phyloP scores from a whole-genome alignment of 2,329 filamentous ascomycete genomes.

The Hymenotorrendiella dingleyae region DNA sequence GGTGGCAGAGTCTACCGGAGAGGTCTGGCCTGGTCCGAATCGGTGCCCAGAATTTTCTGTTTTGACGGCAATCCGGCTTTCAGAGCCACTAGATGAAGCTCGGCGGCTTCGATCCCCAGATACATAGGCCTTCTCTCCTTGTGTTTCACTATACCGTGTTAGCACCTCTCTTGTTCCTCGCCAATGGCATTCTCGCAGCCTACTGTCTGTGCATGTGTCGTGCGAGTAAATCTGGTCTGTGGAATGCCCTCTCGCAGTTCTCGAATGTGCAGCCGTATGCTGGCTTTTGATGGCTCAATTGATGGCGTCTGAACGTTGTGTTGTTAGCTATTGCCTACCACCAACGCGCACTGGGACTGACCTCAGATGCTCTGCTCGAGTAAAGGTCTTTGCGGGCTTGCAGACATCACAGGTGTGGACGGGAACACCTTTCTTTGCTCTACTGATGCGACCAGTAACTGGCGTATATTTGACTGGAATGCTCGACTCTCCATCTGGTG shows the following conservation, averaged over 20 bases:
- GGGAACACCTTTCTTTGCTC: constrained; percentile 31
- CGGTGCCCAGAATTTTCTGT: constrained; percentile 14
- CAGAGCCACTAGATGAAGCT: constrained; percentile 25
- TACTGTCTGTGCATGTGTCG: constrained; percentile 50
- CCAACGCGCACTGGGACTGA: constrained; percentile 26
- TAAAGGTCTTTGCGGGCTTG: constrained; percentile 45
- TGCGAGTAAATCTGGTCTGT: constrained; percentile 53
- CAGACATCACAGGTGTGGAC: constrained; percentile 31
- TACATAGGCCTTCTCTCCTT: constrained; percentile 36
- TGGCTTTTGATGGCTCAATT: constrained; percentile 53
- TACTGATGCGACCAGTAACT: constrained; percentile 31
- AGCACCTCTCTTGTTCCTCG: constrained; percentile 11
- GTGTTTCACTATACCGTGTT: constrained; percentile 36
- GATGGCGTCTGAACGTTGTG: constrained; percentile 45
- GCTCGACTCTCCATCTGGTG: constrained; percentile 20
- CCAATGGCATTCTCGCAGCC: constrained; percentile 20
- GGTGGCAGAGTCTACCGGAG: constrained; percentile 18
- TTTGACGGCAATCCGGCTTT: constrained; percentile 19
- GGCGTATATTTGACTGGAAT: constrained; percentile 31
- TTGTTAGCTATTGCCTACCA: constrained; percentile 17
- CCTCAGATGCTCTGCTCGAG: constrained; percentile 57
- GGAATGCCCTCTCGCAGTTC: constrained; percentile 52
- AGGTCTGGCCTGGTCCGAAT: constrained; percentile 12
- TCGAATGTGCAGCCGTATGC: constrained; percentile 44
- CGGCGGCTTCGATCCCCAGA: constrained; percentile 20